Conservation (phyloP, 1,284 basidiomycete genomes). For the Irpex sp. region DNA sequence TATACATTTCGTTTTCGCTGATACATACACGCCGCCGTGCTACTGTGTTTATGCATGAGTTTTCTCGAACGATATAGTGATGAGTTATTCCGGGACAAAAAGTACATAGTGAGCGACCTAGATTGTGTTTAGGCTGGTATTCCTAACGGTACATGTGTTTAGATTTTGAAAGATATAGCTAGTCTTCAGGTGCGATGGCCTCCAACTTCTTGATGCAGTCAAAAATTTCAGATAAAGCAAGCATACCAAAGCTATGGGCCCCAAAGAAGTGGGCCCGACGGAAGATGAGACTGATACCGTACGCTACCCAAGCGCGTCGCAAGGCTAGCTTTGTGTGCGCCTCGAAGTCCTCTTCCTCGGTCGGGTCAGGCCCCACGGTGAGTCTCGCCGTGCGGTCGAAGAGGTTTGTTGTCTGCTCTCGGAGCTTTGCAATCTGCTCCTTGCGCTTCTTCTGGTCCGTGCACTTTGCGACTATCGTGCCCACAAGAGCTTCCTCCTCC, state of each 20-base stretch:
- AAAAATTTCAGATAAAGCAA: slow-evolving; percentile 49
- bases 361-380: neutral
- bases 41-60: too few species aligned
- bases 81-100: neutral
- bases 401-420: slow-evolving; percentile 18
- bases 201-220: slow-evolving; percentile 31
- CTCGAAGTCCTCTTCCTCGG: neutral
- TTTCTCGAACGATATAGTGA: too few species aligned
- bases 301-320: slow-evolving; percentile 45
- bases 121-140: neutral
- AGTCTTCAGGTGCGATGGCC: slow-evolving; percentile 8
- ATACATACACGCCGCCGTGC: neutral
- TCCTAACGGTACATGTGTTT: neutral
- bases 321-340: slow-evolving; percentile 16
- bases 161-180: neutral
- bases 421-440: slow-evolving; percentile 17
- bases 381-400: slow-evolving; percentile 8
- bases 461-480: slow-evolving; percentile 23
- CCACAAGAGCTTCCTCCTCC: slow-evolving; percentile 24
- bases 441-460: slow-evolving; percentile 18
- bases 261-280: slow-evolving; percentile 37
- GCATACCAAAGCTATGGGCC: slow-evolving; percentile 52
- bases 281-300: slow-evolving; percentile 34
- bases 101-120: neutral
- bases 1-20: neutral